Conservation (phyloP, 176 grass and related monocot genomes). For the Carex myosuroides region DNA sequence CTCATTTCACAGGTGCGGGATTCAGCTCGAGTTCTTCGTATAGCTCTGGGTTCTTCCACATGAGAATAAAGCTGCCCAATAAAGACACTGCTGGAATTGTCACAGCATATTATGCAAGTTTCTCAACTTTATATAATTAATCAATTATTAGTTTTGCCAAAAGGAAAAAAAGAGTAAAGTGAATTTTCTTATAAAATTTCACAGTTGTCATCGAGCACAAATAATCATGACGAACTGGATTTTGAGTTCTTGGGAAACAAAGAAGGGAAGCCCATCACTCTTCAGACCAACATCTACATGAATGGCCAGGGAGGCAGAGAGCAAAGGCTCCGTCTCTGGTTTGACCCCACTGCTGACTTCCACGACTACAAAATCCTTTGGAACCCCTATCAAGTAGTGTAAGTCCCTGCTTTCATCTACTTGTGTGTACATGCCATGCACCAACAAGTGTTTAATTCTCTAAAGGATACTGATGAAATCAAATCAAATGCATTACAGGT, state of each 20-base stretch:
- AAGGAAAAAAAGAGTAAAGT: not conserved
- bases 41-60: slow-evolving; percentile 56
- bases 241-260: slow-evolving; percentile 69
- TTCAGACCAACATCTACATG: slow-evolving; percentile 71
- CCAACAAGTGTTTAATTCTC: no score
- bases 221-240: slow-evolving; percentile 46
- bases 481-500: slow-evolving; percentile 18
- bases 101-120: slow-evolving; percentile 53
- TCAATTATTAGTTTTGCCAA: not conserved
- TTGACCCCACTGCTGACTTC: slow-evolving; percentile 65
- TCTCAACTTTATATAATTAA: not conserved
- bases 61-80: slow-evolving; percentile 51
- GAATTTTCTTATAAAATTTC: not conserved
- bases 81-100: slow-evolving; percentile 59
- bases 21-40: slow-evolving; percentile 51
- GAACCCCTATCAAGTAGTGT: slow-evolving; percentile 78
- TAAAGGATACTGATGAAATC: not conserved
- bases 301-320: slow-evolving; percentile 40
- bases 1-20: slow-evolving; percentile 34
- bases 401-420: not conserved
- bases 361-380: slow-evolving; percentile 74
- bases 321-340: slow-evolving; percentile 52
- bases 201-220: slow-evolving; percentile 21
- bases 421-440: no score
- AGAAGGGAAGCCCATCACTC: slow-evolving; percentile 38